Conservation (phyloP, 2,329 filamentous ascomycete species). For the Neonectria coccinea region DNA sequence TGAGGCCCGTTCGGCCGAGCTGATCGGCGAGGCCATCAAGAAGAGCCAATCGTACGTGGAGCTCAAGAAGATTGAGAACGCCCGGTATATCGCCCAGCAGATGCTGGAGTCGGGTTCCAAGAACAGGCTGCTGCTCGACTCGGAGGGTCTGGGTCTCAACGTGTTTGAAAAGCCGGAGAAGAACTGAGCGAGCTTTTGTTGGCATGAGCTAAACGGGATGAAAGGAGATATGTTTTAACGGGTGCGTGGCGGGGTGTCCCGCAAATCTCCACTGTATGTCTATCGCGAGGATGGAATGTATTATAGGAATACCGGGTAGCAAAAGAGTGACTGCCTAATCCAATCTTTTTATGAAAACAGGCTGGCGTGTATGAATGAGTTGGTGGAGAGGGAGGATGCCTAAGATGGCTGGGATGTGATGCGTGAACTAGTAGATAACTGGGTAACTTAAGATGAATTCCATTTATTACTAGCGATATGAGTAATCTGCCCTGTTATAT, state of each 20-base stretch:
- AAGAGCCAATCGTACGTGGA: conserved; percentile 98
- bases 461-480: not conserved
- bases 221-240: conserved; percentile 20
- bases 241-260: conserved; percentile 31
- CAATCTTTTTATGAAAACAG: conserved; percentile 30
- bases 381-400: conserved; percentile 2
- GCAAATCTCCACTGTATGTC: conserved; percentile 63
- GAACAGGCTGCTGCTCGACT: conserved; percentile 95
- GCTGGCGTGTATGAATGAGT: not conserved
- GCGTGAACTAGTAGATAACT: not conserved
- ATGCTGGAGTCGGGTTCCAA: conserved; percentile 86
- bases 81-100: conserved; percentile 86
- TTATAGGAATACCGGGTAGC: conserved; percentile 46
- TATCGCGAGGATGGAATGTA: conserved; percentile 46
- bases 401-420: not conserved
- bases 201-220: not conserved
- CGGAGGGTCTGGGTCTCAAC: conserved; percentile 91
- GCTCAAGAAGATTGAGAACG: conserved; percentile 98
- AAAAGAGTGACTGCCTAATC: conserved; percentile 40
- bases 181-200: conserved; percentile 46
- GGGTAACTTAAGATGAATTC: not conserved
- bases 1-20: conserved; percentile 96
- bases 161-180: conserved; percentile 70
- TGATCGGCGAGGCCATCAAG: conserved; percentile 99
- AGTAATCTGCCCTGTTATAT: not conserved